A percentile compares a stretch with the other conserved stretches of the same genome.
These are phyloP conservation scores for Psilocybe mexicana DNA, from an alignment of 1,284 basidiomycete species.

Conservation along the genomic window DNA sequence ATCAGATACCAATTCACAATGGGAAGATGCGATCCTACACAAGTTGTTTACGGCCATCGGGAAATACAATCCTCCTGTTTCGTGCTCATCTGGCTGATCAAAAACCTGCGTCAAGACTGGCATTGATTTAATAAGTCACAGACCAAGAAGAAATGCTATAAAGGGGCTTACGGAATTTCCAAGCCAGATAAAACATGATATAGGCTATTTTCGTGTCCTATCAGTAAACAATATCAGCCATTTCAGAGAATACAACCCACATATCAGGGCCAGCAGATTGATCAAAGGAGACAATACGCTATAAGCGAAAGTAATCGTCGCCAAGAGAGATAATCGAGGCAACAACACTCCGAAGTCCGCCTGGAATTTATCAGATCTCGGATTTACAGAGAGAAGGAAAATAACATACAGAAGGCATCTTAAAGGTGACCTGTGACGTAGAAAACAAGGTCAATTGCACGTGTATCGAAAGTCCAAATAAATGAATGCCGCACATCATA, in stretches of 20 bases:
- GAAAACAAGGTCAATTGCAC: background rate
- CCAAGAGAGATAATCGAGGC: conserved; percentile 48
- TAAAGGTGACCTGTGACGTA: conserved; percentile 34
- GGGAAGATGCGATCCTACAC: conserved; percentile 36
- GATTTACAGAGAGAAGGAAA: background rate
- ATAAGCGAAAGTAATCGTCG: conserved; percentile 62
- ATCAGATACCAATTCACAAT: background rate
- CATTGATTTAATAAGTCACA: background rate
- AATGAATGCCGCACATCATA: conserved; percentile 31
- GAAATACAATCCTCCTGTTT: conserved; percentile 64
- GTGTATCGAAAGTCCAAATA: background rate
- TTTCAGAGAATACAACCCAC: conserved; percentile 26
- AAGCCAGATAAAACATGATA: conserved; percentile 62
- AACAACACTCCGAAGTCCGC: conserved; percentile 53
- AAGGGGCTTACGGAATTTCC: conserved; percentile 58
- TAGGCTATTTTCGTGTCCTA: conserved; percentile 41
- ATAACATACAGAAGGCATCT: conserved; percentile 40
- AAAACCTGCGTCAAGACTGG: conserved; percentile 56
- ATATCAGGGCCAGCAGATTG: conserved; percentile 64
- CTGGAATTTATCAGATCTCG: conserved; percentile 21
- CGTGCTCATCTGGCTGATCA: conserved; percentile 53
- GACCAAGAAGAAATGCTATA: conserved; percentile 1
- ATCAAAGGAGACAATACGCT: conserved; percentile 74
- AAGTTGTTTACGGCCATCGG: conserved; percentile 74
- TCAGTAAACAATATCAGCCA: background rate